Conservation (phyloP, 1,284 basidiomycete species). For the Farysia itapuensis region DNA sequence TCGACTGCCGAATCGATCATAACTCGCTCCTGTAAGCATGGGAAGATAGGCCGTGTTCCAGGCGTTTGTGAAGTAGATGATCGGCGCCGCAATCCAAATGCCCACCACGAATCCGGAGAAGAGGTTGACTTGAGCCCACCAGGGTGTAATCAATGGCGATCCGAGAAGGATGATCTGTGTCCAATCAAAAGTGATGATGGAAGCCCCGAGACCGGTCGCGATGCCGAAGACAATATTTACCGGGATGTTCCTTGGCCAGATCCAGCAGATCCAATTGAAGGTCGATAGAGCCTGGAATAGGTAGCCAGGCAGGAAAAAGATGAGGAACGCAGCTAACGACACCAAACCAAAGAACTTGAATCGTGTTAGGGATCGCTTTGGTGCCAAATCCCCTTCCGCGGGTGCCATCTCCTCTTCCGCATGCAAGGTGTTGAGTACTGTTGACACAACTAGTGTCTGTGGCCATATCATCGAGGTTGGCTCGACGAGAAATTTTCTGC, state of each 20-base stretch:
- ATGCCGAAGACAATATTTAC: conserved; percentile 52
- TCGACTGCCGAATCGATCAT: conserved; percentile 33
- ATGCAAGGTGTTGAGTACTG: conserved; percentile 52
- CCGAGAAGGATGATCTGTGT: conserved; percentile 34
- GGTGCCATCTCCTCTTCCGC: conserved; percentile 19
- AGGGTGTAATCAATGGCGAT: conserved; percentile 43
- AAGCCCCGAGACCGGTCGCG: conserved; percentile 30
- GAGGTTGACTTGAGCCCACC: conserved; percentile 46
- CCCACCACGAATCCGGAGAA: conserved; percentile 44
- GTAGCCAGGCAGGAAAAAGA: conserved; percentile 64
- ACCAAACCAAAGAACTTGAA: conserved; percentile 36
- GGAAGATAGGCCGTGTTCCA: conserved; percentile 42
- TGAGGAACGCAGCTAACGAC: conserved; percentile 69
- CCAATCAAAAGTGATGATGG: conserved; percentile 51
- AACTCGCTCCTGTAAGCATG: conserved; percentile 41
- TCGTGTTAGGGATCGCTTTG: conserved; percentile 62
- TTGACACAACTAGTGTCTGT: conserved; percentile 36
- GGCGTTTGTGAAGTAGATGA: conserved; percentile 48
- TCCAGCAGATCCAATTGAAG: conserved; percentile 54
- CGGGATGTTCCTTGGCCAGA: conserved; percentile 45
- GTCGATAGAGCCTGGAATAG: conserved; percentile 45
- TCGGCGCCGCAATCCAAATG: conserved; percentile 40
- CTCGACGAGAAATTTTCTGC: conserved; percentile 39
- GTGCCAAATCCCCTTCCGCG: too few relatives aligned
- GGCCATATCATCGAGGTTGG: conserved; percentile 56